These are phyloP conservation scores for Gracilaria gracilis DNA, from an alignment of 23 red algal species.

Conservation along the genomic window DNA sequence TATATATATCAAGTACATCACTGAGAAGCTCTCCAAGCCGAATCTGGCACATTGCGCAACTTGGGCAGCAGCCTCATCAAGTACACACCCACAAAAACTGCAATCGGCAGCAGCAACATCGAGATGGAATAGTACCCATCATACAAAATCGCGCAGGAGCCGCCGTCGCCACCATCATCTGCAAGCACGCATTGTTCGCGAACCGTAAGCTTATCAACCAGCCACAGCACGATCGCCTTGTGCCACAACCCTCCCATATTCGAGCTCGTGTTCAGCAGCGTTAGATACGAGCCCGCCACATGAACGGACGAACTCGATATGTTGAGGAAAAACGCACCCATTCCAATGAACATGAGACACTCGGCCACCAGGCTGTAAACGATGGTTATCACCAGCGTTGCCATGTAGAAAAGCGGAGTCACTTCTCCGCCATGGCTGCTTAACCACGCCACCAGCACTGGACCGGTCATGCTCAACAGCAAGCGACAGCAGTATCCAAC, in stretches of 20 bases:
- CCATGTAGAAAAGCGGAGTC: slow-evolving; percentile 40
- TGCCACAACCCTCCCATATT: slow-evolving; percentile 99
- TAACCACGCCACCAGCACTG: slow-evolving; percentile 39
- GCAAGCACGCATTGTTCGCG: slow-evolving; percentile 29
- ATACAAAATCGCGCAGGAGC: slow-evolving; percentile 24
- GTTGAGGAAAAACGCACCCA: slow-evolving; percentile 89
- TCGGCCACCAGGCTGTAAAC: slow-evolving; percentile 85
- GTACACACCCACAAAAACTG: slow-evolving; percentile 17
- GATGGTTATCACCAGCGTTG: slow-evolving; percentile 64
- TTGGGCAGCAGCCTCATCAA: slow-evolving; percentile 20
- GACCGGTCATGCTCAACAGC: slow-evolving; percentile 57
- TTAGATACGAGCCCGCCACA: slow-evolving; percentile 93
- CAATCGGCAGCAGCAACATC: slow-evolving; percentile 42
- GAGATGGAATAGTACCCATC: slow-evolving; percentile 71
- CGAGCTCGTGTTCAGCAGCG: slow-evolving; percentile 89
- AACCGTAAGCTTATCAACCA: slow-evolving; percentile 78
- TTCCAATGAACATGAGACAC: slow-evolving; percentile 94
- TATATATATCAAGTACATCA: too few species aligned
- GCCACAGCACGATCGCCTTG: slow-evolving; percentile 75
- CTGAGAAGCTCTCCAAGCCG: slow-evolving; percentile 51
- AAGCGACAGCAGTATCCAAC: slow-evolving; percentile 67
- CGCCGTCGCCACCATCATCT: slow-evolving; percentile 15
- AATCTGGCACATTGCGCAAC: slow-evolving; percentile 36
- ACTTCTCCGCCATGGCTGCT: slow-evolving; percentile 15
- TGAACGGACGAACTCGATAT: slow-evolving; percentile 74